These are phyloP conservation scores for Beauveria caledonica DNA, from an alignment of 2,329 filamentous ascomycete genomes.

Conservation along the genomic window DNA sequence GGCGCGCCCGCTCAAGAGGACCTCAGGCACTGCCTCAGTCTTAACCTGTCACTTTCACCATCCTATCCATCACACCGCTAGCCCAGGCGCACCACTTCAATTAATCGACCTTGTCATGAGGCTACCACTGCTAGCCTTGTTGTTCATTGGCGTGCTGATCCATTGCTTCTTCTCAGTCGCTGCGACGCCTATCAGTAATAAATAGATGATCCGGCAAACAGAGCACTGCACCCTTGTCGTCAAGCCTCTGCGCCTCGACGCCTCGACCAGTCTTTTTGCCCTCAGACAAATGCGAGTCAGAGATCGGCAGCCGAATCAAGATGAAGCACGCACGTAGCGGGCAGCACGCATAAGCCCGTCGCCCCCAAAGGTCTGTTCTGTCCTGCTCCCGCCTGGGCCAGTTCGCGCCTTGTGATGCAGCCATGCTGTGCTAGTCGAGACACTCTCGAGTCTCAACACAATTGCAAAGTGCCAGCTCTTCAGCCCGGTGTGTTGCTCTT, in stretches of 20 bases:
- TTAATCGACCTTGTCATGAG: neutral
- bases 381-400: neutral
- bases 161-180: neutral
- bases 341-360: constrained; percentile 12
- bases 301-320: constrained; percentile 17
- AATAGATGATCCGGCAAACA: neutral
- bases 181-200: neutral
- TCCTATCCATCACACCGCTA: constrained; percentile 4
- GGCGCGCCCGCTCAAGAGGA: neutral
- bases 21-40: neutral
- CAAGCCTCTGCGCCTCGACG: neutral
- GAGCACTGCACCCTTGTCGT: neutral
- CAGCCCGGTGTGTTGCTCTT: neutral
- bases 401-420: constrained; percentile 1
- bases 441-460: neutral
- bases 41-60: neutral
- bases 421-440: neutral
- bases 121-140: neutral
- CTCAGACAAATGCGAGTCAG: constrained; percentile 15
- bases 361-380: constrained; percentile 6
- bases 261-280: neutral
- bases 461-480: neutral
- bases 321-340: constrained; percentile 6
- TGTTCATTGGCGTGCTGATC: neutral
- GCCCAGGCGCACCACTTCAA: neutral